Evolutionary conservation across 495 filamentous ascomycete species (phyloP), one percentile per base, ranked within the genome.

Genomic region (Aspergillus nanangensis): DNA sequence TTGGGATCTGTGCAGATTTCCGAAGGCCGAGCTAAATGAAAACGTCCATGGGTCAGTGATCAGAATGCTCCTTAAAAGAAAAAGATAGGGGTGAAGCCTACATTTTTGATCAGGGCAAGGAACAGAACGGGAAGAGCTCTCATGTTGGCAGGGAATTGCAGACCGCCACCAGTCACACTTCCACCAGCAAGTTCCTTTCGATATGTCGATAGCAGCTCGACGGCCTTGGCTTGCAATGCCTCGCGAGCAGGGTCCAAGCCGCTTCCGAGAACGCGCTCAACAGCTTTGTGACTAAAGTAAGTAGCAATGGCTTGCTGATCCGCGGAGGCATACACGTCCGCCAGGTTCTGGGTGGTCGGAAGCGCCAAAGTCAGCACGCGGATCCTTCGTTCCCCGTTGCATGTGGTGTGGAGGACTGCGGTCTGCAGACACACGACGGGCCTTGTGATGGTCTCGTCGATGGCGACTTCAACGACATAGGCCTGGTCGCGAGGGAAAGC

Each of bases 401-500:
- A 96, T 7, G 90, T 97, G 23, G 93, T 98, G 65, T 97, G 94
- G 27, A 98, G 80, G 10, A 98, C 90, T 33, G 92, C 94, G n/a
- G 90, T 85, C 62, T 98, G 93, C 74, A 98, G 69, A 69, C 90
- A 96, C 17, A 96, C 86, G 45, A 92, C 83, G n/a, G 85, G 85
- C 67, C 95, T 95, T n/a, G 82, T 82, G 45, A 98, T 72, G 27
- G 81, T 88, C 69, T 98, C 93, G 63, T 98, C 93, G 50, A 98
- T 96, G 7, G 93, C 92, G 43, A 98, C 94, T 60, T 98, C 93
- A 27, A 98, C 93, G n/a, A 97, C 93, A 61, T 97, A 98, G 37
- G 86, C 87, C 60, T 98, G 93, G 60, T 98, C 93, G 60, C 93
- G 82, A 15, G 93, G 93, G 75, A 98, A 96, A 4, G 94, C 93